Conservation (phyloP, 2,329 filamentous ascomycete species). For the Truncatella angustata region DNA sequence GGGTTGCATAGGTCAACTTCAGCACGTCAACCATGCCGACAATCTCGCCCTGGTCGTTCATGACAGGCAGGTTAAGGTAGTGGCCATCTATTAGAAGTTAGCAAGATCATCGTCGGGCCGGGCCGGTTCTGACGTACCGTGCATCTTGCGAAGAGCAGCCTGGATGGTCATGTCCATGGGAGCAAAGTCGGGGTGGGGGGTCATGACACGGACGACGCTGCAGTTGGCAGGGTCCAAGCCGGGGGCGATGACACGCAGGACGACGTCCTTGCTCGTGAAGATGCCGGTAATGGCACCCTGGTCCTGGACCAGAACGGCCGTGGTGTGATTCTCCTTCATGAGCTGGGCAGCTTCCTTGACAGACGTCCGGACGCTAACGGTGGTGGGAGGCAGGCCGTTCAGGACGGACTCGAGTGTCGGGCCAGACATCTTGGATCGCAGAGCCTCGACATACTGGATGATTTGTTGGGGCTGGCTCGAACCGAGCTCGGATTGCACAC, state of each 20-base stretch:
- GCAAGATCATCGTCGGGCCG: not conserved
- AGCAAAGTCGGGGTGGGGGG: slow-evolving; percentile 96
- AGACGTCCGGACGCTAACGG: slow-evolving; percentile 91
- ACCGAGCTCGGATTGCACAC: slow-evolving; percentile 94
- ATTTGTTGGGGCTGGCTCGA: slow-evolving; percentile 97
- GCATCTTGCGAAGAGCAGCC: slow-evolving; percentile 97
- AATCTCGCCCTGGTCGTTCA: slow-evolving; percentile 96
- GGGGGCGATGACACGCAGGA: slow-evolving; percentile 94
- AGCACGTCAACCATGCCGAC: slow-evolving; percentile 99
- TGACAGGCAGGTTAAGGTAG: slow-evolving; percentile 96
- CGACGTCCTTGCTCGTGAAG: slow-evolving; percentile 99
- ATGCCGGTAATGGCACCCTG: slow-evolving; percentile 97
- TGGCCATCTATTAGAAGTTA: slow-evolving; percentile 70
- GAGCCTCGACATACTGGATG: slow-evolving; percentile 96
- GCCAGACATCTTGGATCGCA: slow-evolving; percentile 95
- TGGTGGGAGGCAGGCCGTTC: slow-evolving; percentile 87
- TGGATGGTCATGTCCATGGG: slow-evolving; percentile 99
- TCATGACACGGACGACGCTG: slow-evolving; percentile 98
- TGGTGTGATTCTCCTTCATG: slow-evolving; percentile 99
- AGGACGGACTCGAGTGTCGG: slow-evolving; percentile 93
- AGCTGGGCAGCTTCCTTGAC: slow-evolving; percentile 92
- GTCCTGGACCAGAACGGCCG: slow-evolving; percentile 92
- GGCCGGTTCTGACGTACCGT: slow-evolving; percentile 62
- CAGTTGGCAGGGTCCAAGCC: slow-evolving; percentile 91
- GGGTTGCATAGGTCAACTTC: slow-evolving; percentile 94